Evolutionary conservation across 768 basidiomycete genomes (phyloP), one percentile per base, ranked within the genome.

Genomic region (Brasilioporus rufonigricans): DNA sequence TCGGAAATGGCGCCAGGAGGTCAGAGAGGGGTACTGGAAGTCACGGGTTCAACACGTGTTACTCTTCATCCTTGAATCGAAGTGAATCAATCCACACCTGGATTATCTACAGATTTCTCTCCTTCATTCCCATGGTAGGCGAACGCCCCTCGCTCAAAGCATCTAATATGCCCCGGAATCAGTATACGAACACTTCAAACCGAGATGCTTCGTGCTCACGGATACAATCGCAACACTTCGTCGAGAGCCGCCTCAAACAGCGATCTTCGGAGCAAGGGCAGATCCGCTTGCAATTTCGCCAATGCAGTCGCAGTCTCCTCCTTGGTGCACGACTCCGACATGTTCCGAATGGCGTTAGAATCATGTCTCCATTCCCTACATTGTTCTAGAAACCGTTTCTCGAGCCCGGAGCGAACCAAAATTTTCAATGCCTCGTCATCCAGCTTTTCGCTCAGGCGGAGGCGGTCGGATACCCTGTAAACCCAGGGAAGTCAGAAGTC

Each of bases 341-440:
- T 46, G 5, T 4, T 48, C 10, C 9, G 44, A 9, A 62, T 16
- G 3, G 65, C 54, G 1, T 0, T 40, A 2, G 57, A 49, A 0
- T 62, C 55, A 0, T 65, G 53, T 21, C 52, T 58, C 71, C 71
- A 76, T 0, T 56, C 38, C 2, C 39, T 49, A 35, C 71, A 70
- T 8, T 50, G 49, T 1, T 19, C 40, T 2, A 52, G 61, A 27
- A 62, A 74, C 9, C 72, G 67, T 23, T 52, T 62, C 8, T 53
- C 41, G 0, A 77, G 65, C 1, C 74, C 77, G 2, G 46, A 33
- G 14, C 18, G 36, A 21, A 71, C 45, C 6, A 78, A 58, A 0
- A 71, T 66, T 7, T 33, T 53, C 0, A 77, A 4, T 0, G 63
- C 62, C 0, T 66, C 62, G 2, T 66, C 67, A 7, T 61, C 57